phyloP scores from a whole-genome alignment of 2,329 filamentous ascomycete species.

The Diplocarpon rosae region DNA sequence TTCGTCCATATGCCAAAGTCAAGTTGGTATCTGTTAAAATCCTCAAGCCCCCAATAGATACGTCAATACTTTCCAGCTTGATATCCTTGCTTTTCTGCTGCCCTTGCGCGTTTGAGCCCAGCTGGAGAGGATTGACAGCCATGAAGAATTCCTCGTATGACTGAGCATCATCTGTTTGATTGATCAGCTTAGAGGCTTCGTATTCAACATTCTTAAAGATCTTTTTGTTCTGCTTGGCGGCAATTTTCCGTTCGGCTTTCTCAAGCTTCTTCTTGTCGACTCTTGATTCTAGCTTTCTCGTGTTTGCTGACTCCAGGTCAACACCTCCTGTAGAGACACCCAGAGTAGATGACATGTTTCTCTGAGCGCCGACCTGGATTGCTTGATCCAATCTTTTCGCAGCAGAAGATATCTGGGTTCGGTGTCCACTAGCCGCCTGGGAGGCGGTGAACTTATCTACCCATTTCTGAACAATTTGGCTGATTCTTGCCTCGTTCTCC shows the following conservation, averaged over 20 bases:
- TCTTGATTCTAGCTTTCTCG: slow-evolving; percentile 89
- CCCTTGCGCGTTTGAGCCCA: slow-evolving; percentile 56
- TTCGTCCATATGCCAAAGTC: slow-evolving; percentile 81
- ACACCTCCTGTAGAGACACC: slow-evolving; percentile 75
- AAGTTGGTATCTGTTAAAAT: slow-evolving; percentile 87
- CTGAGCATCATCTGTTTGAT: slow-evolving; percentile 70
- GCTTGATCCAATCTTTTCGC: slow-evolving; percentile 86
- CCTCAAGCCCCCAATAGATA: slow-evolving; percentile 78
- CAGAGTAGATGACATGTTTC: slow-evolving; percentile 92
- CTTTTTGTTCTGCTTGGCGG: slow-evolving; percentile 97
- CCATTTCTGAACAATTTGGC: slow-evolving; percentile 80
- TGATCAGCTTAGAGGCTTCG: slow-evolving; percentile 81
- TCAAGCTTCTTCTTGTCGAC: slow-evolving; percentile 98
- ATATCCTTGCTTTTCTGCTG: slow-evolving; percentile 95
- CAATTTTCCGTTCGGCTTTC: slow-evolving; percentile 95
- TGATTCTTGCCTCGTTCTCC: slow-evolving; percentile 66
- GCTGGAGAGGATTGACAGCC: slow-evolving; percentile 92
- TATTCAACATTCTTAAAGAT: slow-evolving; percentile 97
- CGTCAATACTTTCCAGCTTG: slow-evolving; percentile 93
- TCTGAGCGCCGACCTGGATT: slow-evolving; percentile 85
- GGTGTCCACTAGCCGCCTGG: slow-evolving; percentile 49
- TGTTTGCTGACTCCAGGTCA: slow-evolving; percentile 87
- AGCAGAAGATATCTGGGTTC: slow-evolving; percentile 58
- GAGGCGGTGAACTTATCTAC: slow-evolving; percentile 67
- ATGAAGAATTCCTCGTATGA: slow-evolving; percentile 99